A percentile compares a stretch with the other conserved stretches of the same genome.
Evolutionary conservation across 805 yeast species (phyloP).

Genomic region (Pichia insulana): DNA sequence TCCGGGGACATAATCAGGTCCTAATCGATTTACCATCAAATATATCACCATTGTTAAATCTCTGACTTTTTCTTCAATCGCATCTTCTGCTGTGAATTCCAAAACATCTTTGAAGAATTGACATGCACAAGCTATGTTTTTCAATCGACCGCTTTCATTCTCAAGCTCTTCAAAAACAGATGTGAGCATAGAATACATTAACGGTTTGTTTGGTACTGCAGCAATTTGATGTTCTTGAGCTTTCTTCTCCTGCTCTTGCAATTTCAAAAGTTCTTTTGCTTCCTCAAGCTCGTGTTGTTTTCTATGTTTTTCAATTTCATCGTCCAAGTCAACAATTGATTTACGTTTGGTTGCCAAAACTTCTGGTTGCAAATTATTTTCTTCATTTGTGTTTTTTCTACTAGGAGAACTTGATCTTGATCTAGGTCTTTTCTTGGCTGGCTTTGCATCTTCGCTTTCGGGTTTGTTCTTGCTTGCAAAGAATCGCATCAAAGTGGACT

Average conservation of each 20-base stretch:
- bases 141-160: conserved; percentile 70
- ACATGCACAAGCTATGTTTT: conserved; percentile 68
- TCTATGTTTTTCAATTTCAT: conserved; percentile 14
- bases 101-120: conserved; percentile 63
- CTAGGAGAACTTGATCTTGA: conserved; percentile 4
- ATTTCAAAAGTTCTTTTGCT: conserved; percentile 13
- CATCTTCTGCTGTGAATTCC: conserved; percentile 26
- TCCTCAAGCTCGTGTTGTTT: conserved; percentile 18
- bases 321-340: conserved; percentile 3
- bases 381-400: neutral
- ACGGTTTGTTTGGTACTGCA: conserved; percentile 14
- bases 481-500: conserved; percentile 12
- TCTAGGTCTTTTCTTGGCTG: neutral
- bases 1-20: conserved; percentile 90
- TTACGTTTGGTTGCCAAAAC: conserved; percentile 1
- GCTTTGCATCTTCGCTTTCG: too few relatives aligned
- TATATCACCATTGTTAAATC: conserved; percentile 67
- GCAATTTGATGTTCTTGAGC: neutral
- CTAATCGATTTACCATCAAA: conserved; percentile 77
- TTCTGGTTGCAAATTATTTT: neutral
- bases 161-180: conserved; percentile 73
- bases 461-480: conserved; percentile 8
- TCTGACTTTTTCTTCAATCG: conserved; percentile 13
- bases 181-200: conserved; percentile 37
- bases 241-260: conserved; percentile 10